phyloP scores from a whole-genome alignment of 2,329 filamentous ascomycete species.

The Hypoxylon sp. region DNA sequence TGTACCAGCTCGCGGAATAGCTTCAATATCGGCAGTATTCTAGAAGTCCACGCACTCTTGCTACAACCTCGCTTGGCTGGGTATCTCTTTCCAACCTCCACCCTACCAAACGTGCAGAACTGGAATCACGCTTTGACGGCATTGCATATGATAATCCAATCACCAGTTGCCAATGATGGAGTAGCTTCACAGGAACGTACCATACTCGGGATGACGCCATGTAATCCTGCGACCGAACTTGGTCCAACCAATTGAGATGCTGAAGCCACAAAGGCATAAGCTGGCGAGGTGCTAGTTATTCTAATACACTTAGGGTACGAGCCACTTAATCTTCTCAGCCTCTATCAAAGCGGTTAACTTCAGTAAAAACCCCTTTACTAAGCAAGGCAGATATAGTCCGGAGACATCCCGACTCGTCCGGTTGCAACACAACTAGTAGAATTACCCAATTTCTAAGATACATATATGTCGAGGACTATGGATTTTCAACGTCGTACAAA shows the following conservation, averaged over 20 bases:
- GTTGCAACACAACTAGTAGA: constrained; percentile 5
- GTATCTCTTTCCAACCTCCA: constrained; percentile 21
- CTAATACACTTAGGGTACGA: neutral
- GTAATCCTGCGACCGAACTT: constrained; percentile 33
- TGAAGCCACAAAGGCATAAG: constrained; percentile 11
- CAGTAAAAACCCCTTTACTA: constrained; percentile 17
- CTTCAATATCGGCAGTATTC: constrained; percentile 26
- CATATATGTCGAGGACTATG: neutral
- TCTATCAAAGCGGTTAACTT: constrained; percentile 12
- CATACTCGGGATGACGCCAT: constrained; percentile 40
- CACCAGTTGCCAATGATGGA: constrained; percentile 22
- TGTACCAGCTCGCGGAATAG: constrained; percentile 39
- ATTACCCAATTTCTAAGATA: constrained; percentile 1
- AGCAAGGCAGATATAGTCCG: constrained; percentile 21
- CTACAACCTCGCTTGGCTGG: constrained; percentile 1
- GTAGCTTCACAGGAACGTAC: constrained; percentile 21
- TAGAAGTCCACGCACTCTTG: constrained; percentile 7
- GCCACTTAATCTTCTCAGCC: constrained; percentile 27
- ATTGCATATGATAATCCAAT: constrained; percentile 39
- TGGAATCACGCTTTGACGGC: constrained; percentile 34
- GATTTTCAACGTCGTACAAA: constrained; percentile 18
- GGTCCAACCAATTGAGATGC: constrained; percentile 25
- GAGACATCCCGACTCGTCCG: constrained; percentile 34
- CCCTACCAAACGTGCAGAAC: constrained; percentile 10
- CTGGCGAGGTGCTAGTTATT: neutral